Base-by-base conservation (phyloP, 2,329 filamentous ascomycete genomes). In the Fragosphaeria purpurea region DNA sequence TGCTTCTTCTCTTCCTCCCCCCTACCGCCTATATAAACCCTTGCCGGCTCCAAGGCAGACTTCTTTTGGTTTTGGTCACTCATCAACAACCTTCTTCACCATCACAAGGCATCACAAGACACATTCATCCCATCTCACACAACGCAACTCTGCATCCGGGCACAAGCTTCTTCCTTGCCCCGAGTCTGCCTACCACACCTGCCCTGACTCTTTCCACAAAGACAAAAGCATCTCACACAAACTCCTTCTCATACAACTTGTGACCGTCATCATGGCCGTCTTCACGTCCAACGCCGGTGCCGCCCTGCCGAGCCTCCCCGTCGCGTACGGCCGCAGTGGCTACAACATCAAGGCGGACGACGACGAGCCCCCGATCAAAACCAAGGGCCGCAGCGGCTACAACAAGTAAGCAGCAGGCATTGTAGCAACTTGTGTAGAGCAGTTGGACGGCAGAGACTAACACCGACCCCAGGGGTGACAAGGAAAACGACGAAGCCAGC, bases 351-450 rank as follows among this genome's bases (percentile, higher is more conserved):
- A 67, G 60, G 62, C 64, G 47, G 63, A 65, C 51, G 63, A 63
- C 47, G 58, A 65, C 32, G 56, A 64, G 38, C 57, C 62, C 53
- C 53, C 51, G 9, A 40, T 47, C 52, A 59, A 62, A 57, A 64
- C 67, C 63, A 64, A 68, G 53, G 71, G 72, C 62, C 70, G 71
- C 54, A 69, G 66, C 48, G 71, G 71, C 55, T 73, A 73, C 66
- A 74, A 74, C 67, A 70, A 62, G 61, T 62, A 31, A 57, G 60
- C 56, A 30, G 13, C 10, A 35, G 30, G 7, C 7, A 34, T 10
- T 6, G 5, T 13, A 2, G n/a, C 34, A n/a, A 7, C 7, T 6
- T 30, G 22, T 22, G 22, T 22, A 22, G 22, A 22, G 22, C 22
- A 22, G 22, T 22, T 22, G 3, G 22, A 22, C 22, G 22, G 22